Evolutionary conservation across 2,329 filamentous ascomycete species (phyloP).

Genomic region (Aureobasidium zeae): DNA sequence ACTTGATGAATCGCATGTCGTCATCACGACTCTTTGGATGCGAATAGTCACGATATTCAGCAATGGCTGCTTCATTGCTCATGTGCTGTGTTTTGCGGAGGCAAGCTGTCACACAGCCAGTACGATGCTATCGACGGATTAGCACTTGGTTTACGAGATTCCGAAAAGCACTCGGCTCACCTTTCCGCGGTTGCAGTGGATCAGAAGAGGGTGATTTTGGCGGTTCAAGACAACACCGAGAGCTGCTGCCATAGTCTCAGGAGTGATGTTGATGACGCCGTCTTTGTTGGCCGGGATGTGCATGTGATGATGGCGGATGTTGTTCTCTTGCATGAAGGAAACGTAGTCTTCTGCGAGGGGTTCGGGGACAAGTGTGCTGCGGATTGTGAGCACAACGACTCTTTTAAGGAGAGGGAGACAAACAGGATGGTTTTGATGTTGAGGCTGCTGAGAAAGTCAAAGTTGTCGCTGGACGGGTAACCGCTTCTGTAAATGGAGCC

Average conservation of each 20-base stretch:
- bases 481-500: slow-evolving; percentile 71
- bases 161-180: not conserved
- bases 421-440: slow-evolving; percentile 72
- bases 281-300: slow-evolving; percentile 86
- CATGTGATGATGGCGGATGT: slow-evolving; percentile 65
- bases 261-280: slow-evolving; percentile 50
- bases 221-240: slow-evolving; percentile 62
- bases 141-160: not conserved
- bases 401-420: slow-evolving; percentile 24
- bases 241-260: slow-evolving; percentile 59
- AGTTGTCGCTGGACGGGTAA: slow-evolving; percentile 64
- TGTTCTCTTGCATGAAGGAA: slow-evolving; percentile 54
- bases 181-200: slow-evolving; percentile 93
- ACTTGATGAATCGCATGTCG: slow-evolving; percentile 37
- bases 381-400: not conserved
- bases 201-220: slow-evolving; percentile 66
- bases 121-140: slow-evolving; percentile 52
- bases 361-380: slow-evolving; percentile 43
- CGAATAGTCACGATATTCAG: slow-evolving; percentile 63
- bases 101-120: slow-evolving; percentile 77
- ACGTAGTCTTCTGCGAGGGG: slow-evolving; percentile 40
- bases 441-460: slow-evolving; percentile 57
- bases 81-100: slow-evolving; percentile 66
- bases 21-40: slow-evolving; percentile 40
- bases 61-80: slow-evolving; percentile 51